phyloP scores from a whole-genome alignment of 306 rosid genomes.

The Cicer chorassanicum region DNA sequence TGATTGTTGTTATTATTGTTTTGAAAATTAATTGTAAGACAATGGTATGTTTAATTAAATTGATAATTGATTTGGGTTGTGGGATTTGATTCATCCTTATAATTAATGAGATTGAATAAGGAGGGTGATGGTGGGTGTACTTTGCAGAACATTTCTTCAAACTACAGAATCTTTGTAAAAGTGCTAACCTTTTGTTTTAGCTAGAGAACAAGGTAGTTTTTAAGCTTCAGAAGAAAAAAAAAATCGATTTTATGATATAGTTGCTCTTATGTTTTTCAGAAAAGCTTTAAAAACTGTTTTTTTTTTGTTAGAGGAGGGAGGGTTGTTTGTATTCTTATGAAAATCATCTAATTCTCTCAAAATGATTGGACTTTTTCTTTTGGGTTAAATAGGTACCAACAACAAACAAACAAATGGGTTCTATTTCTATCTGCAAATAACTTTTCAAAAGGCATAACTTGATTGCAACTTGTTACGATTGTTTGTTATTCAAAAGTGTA shows the following conservation, averaged over 20 bases:
- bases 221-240: background rate
- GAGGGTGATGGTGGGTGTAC: background rate
- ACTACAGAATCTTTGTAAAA: background rate
- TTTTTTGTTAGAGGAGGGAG: no score
- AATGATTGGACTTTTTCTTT: background rate
- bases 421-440: background rate
- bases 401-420: background rate
- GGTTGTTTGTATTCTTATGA: constrained; percentile 3
- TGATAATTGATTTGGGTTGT: constrained; percentile 21
- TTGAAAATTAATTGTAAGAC: background rate
- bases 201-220: background rate
- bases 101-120: background rate
- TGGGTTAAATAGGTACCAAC: background rate
- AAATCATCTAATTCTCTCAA: background rate
- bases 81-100: background rate
- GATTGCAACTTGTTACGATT: background rate
- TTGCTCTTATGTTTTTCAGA: background rate
- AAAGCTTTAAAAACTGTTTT: background rate
- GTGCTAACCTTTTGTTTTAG: background rate
- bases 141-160: background rate
- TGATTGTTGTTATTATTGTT: background rate
- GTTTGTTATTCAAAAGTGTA: background rate
- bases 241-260: background rate
- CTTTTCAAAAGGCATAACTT: background rate
- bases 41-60: background rate